These are phyloP conservation scores for Ambispora gerdemannii DNA, from an alignment of 192 early-diverging fungal genomes.

Conservation along the genomic window DNA sequence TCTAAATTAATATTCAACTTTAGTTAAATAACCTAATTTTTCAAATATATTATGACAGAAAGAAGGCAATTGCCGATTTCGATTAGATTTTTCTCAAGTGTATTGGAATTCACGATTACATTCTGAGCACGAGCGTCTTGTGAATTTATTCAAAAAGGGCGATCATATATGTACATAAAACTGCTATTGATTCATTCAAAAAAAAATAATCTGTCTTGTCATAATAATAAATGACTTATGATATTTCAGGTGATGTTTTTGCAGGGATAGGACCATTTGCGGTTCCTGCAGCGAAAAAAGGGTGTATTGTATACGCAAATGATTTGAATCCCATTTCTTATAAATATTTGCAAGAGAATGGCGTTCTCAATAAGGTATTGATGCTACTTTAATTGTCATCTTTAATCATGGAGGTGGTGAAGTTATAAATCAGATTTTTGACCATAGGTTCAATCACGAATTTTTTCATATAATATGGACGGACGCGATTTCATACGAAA, in stretches of 20 bases:
- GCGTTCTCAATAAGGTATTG: slow-evolving; percentile 78
- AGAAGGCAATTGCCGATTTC: slow-evolving; percentile 88
- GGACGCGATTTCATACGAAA: slow-evolving; percentile 85
- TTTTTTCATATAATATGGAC: slow-evolving; percentile 82
- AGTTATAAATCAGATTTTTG: background rate
- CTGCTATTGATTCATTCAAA: background rate
- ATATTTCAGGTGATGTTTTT: slow-evolving; percentile 74
- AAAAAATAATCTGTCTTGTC: too few species aligned
- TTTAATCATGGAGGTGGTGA: background rate
- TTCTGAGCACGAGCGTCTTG: slow-evolving; percentile 90
- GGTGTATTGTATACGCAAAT: slow-evolving; percentile 89
- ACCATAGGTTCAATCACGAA: slow-evolving; percentile 56
- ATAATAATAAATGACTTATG: background rate
- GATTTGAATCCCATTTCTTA: slow-evolving; percentile 94
- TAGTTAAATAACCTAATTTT: too few species aligned
- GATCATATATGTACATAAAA: slow-evolving; percentile 64
- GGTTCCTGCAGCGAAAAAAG: slow-evolving; percentile 82
- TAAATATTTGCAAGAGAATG: slow-evolving; percentile 77
- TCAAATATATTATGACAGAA: slow-evolving; percentile 44
- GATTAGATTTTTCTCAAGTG: slow-evolving; percentile 93
- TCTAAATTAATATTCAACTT: too few species aligned
- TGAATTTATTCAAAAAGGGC: slow-evolving; percentile 64
- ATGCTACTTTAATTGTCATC: slow-evolving; percentile 1
- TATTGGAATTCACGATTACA: slow-evolving; percentile 99
- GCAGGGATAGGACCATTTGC: slow-evolving; percentile 98